A percentile compares a stretch with the other conserved stretches of the same genome.
These are phyloP conservation scores for Pythium inflatum DNA, from an alignment of 352 stramenopile genomes.

Conservation along the genomic window DNA sequence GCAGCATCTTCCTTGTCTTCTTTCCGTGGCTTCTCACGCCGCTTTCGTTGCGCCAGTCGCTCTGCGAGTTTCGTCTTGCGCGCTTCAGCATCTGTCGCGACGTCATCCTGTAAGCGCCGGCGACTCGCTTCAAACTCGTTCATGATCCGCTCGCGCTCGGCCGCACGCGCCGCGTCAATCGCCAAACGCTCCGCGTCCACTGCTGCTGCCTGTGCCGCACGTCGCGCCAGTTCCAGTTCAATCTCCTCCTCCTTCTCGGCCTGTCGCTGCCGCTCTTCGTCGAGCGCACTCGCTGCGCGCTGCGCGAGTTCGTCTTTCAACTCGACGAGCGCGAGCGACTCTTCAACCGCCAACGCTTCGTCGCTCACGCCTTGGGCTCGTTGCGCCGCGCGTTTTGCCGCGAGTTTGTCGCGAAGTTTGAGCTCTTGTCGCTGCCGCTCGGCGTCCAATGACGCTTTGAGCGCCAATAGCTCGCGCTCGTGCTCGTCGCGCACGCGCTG, in stretches of 20 bases:
- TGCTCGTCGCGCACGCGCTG: constrained; percentile 61
- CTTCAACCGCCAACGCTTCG: constrained; percentile 6
- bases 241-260: constrained; percentile 18
- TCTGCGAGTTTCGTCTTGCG: constrained; percentile 16
- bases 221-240: constrained; percentile 16
- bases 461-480: constrained; percentile 48
- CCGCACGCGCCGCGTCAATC: constrained; percentile 30
- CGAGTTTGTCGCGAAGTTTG: constrained; percentile 47
- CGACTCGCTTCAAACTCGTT: constrained; percentile 24
- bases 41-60: constrained; percentile 10
- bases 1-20: background rate
- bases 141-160: constrained; percentile 35
- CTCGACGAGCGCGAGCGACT: constrained; percentile 5
- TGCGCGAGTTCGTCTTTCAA: constrained; percentile 32
- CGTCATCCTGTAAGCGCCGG: background rate
- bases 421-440: constrained; percentile 73
- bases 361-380: constrained; percentile 8
- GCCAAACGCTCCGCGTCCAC: constrained; percentile 17
- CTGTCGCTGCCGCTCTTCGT: constrained; percentile 29
- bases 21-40: constrained; percentile 3
- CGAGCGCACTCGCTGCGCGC: constrained; percentile 19
- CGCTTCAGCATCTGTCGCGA: background rate
- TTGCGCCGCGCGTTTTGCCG: constrained; percentile 14
- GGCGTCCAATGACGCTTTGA: constrained; percentile 51
- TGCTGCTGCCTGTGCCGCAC: constrained; percentile 10